Evolutionary conservation across 2,329 filamentous ascomycete genomes (phyloP).

Genomic region (Teratosphaeria zuluensis): DNA sequence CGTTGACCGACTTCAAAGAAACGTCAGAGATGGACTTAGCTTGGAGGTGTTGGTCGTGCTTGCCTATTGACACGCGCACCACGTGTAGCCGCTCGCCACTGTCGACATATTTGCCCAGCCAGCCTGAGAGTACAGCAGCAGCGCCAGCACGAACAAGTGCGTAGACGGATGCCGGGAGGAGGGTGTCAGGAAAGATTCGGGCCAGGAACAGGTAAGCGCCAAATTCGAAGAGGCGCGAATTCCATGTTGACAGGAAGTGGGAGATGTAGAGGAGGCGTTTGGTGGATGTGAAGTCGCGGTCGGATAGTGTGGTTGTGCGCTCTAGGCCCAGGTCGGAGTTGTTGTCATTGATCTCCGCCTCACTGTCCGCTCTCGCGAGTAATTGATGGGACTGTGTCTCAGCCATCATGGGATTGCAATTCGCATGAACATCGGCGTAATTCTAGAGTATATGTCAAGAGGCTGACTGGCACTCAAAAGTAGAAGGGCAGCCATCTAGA

Average conservation of each 20-base stretch:
- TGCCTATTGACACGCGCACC: constrained; percentile 31
- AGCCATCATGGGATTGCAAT: not conserved
- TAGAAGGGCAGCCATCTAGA: not conserved
- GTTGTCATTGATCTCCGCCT: not conserved
- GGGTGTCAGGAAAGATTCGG: constrained; percentile 40
- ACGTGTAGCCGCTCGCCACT: constrained; percentile 30
- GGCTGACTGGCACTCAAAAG: too few species aligned
- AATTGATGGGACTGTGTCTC: not conserved
- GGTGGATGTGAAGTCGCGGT: not conserved
- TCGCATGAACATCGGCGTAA: too few species aligned
- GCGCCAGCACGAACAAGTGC: constrained; percentile 51
- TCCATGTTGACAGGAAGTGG: constrained; percentile 41
- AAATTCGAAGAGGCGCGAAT: constrained; percentile 41
- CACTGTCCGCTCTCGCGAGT: not conserved
- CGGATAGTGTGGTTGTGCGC: not conserved
- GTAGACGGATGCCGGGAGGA: constrained; percentile 61
- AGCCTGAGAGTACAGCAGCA: constrained; percentile 49
- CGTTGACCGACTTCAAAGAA: constrained; percentile 17
- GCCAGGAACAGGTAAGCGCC: constrained; percentile 41
- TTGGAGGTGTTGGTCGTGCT: not conserved
- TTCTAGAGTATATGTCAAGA: too few species aligned
- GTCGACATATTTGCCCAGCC: constrained; percentile 53
- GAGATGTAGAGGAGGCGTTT: constrained; percentile 31
- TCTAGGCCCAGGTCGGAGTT: not conserved
- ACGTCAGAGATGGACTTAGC: constrained; percentile 2